A percentile compares a stretch with the other conserved stretches of the same genome.
phyloP scores from a whole-genome alignment of 2,329 filamentous ascomycete genomes.

The Penicillium polonicum region DNA sequence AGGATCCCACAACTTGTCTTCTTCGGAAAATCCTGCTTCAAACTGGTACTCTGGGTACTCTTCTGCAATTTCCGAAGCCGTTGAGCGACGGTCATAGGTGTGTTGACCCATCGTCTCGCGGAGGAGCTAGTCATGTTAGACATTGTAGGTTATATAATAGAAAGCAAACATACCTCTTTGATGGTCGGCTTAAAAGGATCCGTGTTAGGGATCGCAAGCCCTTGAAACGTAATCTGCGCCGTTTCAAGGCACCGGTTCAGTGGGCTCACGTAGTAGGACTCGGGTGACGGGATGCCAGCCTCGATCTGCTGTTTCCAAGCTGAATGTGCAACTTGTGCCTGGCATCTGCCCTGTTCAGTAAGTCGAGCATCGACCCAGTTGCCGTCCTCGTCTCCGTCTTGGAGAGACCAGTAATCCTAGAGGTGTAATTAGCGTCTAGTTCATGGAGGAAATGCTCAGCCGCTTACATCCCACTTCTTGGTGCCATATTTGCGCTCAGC shows the following conservation, averaged over 20 bases:
- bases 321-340: conserved; percentile 48
- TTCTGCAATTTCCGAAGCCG: conserved; percentile 47
- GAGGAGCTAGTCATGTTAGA: conserved; percentile 41
- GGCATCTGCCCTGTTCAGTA: conserved; percentile 52
- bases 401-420: conserved; percentile 58
- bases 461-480: conserved; percentile 57
- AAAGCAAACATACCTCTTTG: conserved; percentile 49
- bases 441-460: neutral
- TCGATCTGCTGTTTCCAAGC: conserved; percentile 52
- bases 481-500: conserved; percentile 60
- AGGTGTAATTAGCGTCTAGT: neutral
- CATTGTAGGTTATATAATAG: neutral
- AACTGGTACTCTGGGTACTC: conserved; percentile 53
- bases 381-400: conserved; percentile 55
- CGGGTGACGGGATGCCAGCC: conserved; percentile 51
- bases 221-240: conserved; percentile 54
- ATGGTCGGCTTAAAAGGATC: conserved; percentile 54
- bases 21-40: conserved; percentile 54
- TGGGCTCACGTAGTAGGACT: conserved; percentile 59
- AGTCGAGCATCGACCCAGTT: conserved; percentile 61
- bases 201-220: conserved; percentile 46
- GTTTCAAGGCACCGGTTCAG: conserved; percentile 59
- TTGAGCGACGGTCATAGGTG: conserved; percentile 60
- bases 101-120: conserved; percentile 61
- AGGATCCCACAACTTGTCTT: conserved; percentile 54